Conservation (phyloP, 2,329 filamentous ascomycete genomes). For the Venturia effusa region DNA sequence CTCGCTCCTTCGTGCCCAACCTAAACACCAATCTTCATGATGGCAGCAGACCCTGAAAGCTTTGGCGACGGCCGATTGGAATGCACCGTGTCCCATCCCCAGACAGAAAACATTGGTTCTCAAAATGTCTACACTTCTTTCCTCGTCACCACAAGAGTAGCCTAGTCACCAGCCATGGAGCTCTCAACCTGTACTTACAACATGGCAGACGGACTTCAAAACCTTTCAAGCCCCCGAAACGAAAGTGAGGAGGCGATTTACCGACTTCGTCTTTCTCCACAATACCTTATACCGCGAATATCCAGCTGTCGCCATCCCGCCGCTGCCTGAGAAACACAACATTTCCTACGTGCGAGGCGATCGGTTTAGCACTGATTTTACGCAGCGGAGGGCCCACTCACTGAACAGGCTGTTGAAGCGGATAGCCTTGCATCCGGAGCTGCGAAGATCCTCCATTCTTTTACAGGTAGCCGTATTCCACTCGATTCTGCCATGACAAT, state of each 20-base stretch:
- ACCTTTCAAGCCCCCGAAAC: slow-evolving; percentile 63
- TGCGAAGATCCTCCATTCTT: slow-evolving; percentile 72
- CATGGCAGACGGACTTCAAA: slow-evolving; percentile 72
- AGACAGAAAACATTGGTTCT: slow-evolving; percentile 93
- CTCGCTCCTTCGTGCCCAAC: background rate
- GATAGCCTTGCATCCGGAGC: slow-evolving; percentile 74
- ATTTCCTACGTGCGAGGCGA: slow-evolving; percentile 98
- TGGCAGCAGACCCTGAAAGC: slow-evolving; percentile 11
- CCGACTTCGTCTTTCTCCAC: slow-evolving; percentile 94
- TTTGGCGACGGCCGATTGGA: slow-evolving; percentile 59
- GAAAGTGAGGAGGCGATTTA: slow-evolving; percentile 80
- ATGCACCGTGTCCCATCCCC: slow-evolving; percentile 69
- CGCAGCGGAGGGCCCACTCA: slow-evolving; percentile 74
- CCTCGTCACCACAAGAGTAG: slow-evolving; percentile 77
- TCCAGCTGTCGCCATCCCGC: slow-evolving; percentile 83
- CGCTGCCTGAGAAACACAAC: slow-evolving; percentile 94
- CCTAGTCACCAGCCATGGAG: background rate
- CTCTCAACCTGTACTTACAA: background rate
- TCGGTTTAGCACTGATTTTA: slow-evolving; percentile 90
- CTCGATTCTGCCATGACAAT: background rate
- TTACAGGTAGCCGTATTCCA: slow-evolving; percentile 36
- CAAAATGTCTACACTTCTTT: slow-evolving; percentile 97
- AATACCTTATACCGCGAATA: slow-evolving; percentile 82
- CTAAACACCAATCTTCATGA: background rate
- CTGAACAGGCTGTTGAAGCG: slow-evolving; percentile 84